phyloP scores from a whole-genome alignment of 495 filamentous ascomycete genomes.

The Neurospora sp. region DNA sequence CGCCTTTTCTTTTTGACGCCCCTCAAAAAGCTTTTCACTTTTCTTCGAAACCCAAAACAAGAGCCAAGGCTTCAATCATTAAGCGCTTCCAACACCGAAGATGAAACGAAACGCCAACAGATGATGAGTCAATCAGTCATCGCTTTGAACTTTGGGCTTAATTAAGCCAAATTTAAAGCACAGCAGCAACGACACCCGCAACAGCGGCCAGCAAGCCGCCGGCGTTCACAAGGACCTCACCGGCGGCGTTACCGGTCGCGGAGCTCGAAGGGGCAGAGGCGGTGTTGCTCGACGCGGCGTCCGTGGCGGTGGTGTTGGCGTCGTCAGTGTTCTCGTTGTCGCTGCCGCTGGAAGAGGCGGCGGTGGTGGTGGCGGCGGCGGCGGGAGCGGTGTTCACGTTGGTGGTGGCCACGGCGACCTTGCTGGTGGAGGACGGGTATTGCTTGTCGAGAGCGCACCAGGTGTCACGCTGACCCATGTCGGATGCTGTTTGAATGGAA shows the following conservation, averaged over 20 bases:
- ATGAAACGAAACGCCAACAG: not conserved
- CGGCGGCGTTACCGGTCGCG: conserved; percentile 22
- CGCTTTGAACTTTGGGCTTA: not conserved
- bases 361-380: not conserved
- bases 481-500: not conserved
- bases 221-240: conserved; percentile 20
- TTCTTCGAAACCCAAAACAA: not conserved
- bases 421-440: conserved; percentile 20
- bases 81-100: not conserved
- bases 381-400: conserved; percentile 1
- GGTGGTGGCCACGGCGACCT: not conserved
- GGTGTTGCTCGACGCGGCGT: conserved; percentile 10
- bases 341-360: conserved; percentile 3
- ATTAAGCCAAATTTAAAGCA: conserved; percentile 13
- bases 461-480: conserved; percentile 25
- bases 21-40: not conserved
- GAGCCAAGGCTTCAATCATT: not conserved
- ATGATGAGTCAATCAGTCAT: not conserved
- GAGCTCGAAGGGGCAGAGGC: conserved; percentile 5
- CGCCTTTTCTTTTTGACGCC: not conserved
- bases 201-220: conserved; percentile 23
- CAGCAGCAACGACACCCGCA: conserved; percentile 23
- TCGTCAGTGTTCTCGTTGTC: conserved; percentile 7
- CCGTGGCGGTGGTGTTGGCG: conserved; percentile 5
- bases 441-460: conserved; percentile 32